Conservation (phyloP, 176 grass and related monocot species). For the Rhipidocladum racemiflorum region DNA sequence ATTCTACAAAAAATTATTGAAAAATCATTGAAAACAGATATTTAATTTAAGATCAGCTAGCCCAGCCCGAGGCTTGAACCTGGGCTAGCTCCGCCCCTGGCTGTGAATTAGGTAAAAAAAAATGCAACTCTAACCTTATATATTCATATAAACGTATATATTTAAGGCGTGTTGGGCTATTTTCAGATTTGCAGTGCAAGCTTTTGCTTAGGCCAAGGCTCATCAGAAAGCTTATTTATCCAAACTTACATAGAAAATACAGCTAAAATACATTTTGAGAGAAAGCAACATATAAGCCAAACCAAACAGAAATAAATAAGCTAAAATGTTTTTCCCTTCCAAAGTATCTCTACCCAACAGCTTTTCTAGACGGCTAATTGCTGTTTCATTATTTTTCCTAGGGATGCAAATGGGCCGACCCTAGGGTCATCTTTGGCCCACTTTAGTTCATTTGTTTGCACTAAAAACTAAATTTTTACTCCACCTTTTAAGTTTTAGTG, state of each 20-base stretch:
- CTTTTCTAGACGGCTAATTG: neutral
- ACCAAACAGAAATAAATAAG: neutral
- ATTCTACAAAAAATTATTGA: too few relatives aligned
- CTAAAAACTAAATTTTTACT: too few relatives aligned
- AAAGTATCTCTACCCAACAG: too few relatives aligned
- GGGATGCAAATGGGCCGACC: too few relatives aligned
- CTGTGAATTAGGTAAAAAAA: neutral
- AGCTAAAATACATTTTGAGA: too few relatives aligned
- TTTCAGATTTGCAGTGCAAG: neutral
- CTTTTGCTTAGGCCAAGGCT: constrained; percentile 9
- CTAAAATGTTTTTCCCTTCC: neutral
- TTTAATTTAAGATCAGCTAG: too few relatives aligned
- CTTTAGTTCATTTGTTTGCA: too few relatives aligned
- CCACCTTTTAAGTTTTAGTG: too few relatives aligned
- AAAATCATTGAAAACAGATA: too few relatives aligned
- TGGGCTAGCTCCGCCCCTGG: too few relatives aligned
- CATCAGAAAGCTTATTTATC: neutral
- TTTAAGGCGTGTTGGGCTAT: neutral
- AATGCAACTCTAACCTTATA: neutral
- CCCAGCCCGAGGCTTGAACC: too few relatives aligned
- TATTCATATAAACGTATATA: neutral
- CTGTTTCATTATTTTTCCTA: neutral
- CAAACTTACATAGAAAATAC: neutral
- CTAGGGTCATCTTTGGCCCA: too few relatives aligned
- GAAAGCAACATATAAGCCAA: neutral